Evolutionary conservation across 2,329 filamentous ascomycete genomes (phyloP).

Genomic region (Fusarium sp.): DNA sequence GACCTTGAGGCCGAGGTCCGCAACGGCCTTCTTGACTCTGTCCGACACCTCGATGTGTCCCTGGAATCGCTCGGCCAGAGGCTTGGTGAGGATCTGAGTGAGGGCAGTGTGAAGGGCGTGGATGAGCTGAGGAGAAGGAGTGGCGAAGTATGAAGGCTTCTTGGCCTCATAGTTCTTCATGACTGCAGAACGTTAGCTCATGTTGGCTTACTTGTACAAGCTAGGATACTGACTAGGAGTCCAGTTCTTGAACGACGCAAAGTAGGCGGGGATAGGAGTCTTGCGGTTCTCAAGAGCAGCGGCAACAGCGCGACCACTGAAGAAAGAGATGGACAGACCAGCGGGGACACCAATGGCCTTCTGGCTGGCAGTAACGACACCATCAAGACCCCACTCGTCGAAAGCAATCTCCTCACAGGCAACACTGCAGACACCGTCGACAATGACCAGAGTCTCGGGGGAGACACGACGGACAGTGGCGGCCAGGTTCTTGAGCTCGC

Average conservation of each 20-base stretch:
- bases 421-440: slow-evolving; percentile 97
- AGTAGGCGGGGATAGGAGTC: slow-evolving; percentile 87
- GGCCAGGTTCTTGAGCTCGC: slow-evolving; percentile 86
- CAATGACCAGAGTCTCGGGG: slow-evolving; percentile 89
- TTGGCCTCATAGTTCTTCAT: slow-evolving; percentile 99
- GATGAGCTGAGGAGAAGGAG: slow-evolving; percentile 92
- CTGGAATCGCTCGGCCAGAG: slow-evolving; percentile 85
- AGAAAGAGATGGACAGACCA: slow-evolving; percentile 93
- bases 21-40: slow-evolving; percentile 86
- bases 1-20: slow-evolving; percentile 86
- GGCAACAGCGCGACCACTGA: slow-evolving; percentile 88
- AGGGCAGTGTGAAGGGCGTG: slow-evolving; percentile 92
- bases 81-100: slow-evolving; percentile 84
- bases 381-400: slow-evolving; percentile 94
- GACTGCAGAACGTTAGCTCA: slow-evolving; percentile 63
- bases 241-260: slow-evolving; percentile 98
- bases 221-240: slow-evolving; percentile 75
- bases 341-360: slow-evolving; percentile 98
- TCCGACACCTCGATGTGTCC: slow-evolving; percentile 83
- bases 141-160: slow-evolving; percentile 98
- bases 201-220: not conserved
- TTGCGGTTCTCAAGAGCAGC: slow-evolving; percentile 80
- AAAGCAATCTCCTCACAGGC: slow-evolving; percentile 96
- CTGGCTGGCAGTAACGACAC: slow-evolving; percentile 92
- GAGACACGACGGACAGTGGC: slow-evolving; percentile 88